Evolutionary conservation across 441 rosid genomes (phyloP).

Genomic region (Corymbia calophylla): DNA sequence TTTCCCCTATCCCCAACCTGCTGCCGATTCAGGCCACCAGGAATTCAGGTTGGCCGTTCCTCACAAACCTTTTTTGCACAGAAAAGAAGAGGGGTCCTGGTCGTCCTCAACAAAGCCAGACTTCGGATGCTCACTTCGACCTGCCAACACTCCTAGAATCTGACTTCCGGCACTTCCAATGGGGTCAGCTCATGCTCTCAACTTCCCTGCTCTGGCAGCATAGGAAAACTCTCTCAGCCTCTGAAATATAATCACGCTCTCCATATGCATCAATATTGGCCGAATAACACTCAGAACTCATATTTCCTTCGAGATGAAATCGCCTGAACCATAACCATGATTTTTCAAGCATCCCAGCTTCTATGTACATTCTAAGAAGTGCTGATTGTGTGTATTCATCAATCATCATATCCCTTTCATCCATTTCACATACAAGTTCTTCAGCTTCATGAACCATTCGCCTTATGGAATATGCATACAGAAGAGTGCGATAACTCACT

Average conservation of each 20-base stretch:
- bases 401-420: constrained; percentile 46
- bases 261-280: constrained; percentile 89
- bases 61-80: too few relatives aligned
- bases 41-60: too few relatives aligned
- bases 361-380: constrained; percentile 79
- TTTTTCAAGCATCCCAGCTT: constrained; percentile 67
- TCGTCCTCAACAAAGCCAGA: too few relatives aligned
- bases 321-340: constrained; percentile 85
- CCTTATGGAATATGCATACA: constrained; percentile 81
- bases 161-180: too few relatives aligned
- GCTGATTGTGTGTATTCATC: constrained; percentile 91
- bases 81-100: too few relatives aligned
- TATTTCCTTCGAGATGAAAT: constrained; percentile 56
- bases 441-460: constrained; percentile 72
- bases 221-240: constrained; percentile 55
- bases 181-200: too few relatives aligned
- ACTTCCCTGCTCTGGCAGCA: constrained; percentile 29
- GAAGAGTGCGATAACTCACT: constrained; percentile 78
- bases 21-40: too few relatives aligned
- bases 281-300: constrained; percentile 83
- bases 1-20: too few relatives aligned
- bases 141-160: too few relatives aligned
- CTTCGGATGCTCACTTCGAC: too few relatives aligned
- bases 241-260: constrained; percentile 51
- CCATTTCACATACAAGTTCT: constrained; percentile 60